Evolutionary conservation across 371 early-diverging fungal genomes (phyloP).

Genomic region (Mucor piriformis): DNA sequence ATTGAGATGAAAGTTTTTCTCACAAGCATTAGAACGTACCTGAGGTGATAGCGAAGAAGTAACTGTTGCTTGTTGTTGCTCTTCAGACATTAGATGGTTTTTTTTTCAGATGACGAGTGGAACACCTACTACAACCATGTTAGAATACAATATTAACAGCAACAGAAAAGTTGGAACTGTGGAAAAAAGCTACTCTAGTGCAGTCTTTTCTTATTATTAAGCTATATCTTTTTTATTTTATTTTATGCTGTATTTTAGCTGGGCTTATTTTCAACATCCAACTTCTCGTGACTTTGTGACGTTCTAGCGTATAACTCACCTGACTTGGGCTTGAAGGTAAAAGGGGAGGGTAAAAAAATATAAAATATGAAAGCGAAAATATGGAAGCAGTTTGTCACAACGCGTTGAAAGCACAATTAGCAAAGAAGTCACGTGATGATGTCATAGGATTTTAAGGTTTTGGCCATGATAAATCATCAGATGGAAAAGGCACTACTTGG

Average conservation of each 20-base stretch:
- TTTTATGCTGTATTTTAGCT: constrained; percentile 7
- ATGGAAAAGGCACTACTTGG: neutral
- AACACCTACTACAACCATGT: neutral
- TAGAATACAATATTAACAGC: neutral
- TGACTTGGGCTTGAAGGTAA: constrained; percentile 18
- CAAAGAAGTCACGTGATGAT: constrained; percentile 16
- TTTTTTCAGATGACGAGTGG: neutral
- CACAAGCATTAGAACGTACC: neutral
- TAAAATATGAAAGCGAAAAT: neutral
- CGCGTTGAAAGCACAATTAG: neutral
- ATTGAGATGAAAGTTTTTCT: neutral
- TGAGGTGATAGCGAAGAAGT: neutral
- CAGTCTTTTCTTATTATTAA: neutral
- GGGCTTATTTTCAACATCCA: constrained; percentile 5
- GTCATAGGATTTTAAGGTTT: neutral
- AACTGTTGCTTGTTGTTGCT: neutral
- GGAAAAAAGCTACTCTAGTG: neutral
- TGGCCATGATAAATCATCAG: too few relatives aligned
- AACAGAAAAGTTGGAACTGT: neutral
- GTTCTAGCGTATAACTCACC: constrained; percentile 22
- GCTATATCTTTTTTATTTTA: neutral
- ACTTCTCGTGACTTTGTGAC: constrained; percentile 31
- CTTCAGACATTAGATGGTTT: neutral
- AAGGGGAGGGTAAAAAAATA: neutral
- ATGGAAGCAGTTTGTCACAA: neutral